Conservation (phyloP, 768 basidiomycete species). For the Cystofilobasidium capitatum region DNA sequence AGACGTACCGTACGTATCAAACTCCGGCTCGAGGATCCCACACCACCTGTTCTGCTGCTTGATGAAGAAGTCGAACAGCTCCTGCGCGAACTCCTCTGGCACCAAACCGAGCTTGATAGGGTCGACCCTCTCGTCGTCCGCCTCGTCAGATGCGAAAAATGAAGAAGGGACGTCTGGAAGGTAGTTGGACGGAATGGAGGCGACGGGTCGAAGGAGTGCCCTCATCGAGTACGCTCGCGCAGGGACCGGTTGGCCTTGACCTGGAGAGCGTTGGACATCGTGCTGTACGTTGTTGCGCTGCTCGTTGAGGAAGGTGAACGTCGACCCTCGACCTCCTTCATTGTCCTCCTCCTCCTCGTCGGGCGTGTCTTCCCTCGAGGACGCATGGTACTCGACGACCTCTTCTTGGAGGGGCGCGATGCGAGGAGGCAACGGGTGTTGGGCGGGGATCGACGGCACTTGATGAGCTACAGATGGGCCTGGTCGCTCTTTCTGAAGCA, state of each 20-base stretch:
- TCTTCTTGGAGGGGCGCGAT: background rate
- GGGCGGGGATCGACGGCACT: too few species aligned
- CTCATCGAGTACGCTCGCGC: background rate
- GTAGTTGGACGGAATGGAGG: background rate
- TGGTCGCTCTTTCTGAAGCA: background rate
- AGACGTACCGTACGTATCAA: slow-evolving; percentile 1
- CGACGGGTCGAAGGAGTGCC: background rate
- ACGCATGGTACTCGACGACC: background rate
- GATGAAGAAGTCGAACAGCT: background rate
- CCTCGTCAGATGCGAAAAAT: background rate
- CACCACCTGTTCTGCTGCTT: background rate
- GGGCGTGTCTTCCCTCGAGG: background rate
- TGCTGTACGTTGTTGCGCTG: background rate
- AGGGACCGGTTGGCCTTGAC: background rate
- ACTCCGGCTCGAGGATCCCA: background rate
- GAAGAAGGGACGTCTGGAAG: background rate
- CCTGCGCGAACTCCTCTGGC: background rate
- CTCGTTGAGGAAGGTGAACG: slow-evolving; percentile 4
- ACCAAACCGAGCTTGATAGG: background rate
- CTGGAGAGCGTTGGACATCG: background rate
- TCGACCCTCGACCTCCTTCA: background rate
- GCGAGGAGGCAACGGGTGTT: background rate
- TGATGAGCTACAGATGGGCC: too few species aligned
- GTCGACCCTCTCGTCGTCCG: background rate
- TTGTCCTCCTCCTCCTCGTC: background rate